Conservation (phyloP, 2,329 filamentous ascomycete genomes). For the Trichoderma sp. region DNA sequence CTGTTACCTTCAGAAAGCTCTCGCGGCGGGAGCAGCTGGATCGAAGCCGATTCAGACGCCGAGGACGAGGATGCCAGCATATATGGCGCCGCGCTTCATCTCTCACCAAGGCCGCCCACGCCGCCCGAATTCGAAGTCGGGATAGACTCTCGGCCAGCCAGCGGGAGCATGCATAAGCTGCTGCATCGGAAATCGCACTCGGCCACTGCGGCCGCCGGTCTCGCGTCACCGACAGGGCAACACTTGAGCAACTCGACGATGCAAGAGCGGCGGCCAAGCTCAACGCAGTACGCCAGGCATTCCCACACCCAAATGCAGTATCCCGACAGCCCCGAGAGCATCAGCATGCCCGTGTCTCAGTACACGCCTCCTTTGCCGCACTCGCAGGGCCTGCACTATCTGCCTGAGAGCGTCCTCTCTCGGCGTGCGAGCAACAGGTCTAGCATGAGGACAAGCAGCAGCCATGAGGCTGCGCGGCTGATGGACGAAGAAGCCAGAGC, state of each 20-base stretch:
- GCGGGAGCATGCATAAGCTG: constrained; percentile 6
- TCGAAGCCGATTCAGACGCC: constrained; percentile 43
- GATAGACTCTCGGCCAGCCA: not conserved
- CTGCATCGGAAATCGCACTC: constrained; percentile 35
- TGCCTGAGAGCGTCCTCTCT: not conserved
- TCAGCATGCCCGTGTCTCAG: not conserved
- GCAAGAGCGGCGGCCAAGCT: constrained; percentile 5
- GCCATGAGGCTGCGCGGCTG: constrained; percentile 15
- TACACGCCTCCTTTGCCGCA: not conserved
- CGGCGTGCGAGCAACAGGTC: constrained; percentile 14
- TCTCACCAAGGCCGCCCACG: constrained; percentile 41
- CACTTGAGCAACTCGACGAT: constrained; percentile 19
- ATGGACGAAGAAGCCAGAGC: not conserved
- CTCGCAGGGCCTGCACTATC: not conserved
- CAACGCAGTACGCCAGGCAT: not conserved
- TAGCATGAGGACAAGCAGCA: not conserved
- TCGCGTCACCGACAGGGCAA: constrained; percentile 8
- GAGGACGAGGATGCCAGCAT: constrained; percentile 33
- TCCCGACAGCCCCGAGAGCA: constrained; percentile 22
- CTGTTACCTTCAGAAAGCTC: constrained; percentile 27
- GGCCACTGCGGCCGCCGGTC: constrained; percentile 28
- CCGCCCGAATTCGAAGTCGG: constrained; percentile 32
- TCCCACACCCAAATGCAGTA: constrained; percentile 15
- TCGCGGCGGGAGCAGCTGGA: constrained; percentile 42
- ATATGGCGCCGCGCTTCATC: constrained; percentile 22